These are phyloP conservation scores for Geranium incanum DNA, from an alignment of 441 rosid species.

Conservation along the genomic window DNA sequence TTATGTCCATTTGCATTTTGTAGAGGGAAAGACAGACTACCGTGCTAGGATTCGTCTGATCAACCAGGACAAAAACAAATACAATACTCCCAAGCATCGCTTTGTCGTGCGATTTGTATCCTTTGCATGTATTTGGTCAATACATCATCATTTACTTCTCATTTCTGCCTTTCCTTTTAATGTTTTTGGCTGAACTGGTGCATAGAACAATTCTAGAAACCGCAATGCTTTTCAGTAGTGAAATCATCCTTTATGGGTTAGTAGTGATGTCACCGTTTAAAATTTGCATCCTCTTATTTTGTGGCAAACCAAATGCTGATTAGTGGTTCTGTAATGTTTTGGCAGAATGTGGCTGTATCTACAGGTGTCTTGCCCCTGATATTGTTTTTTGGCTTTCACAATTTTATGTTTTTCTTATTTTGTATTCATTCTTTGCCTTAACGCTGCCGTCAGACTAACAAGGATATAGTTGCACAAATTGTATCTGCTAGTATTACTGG, in stretches of 20 bases:
- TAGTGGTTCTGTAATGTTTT: too few species aligned
- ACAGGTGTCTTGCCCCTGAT: too few species aligned
- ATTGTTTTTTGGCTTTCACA: neutral
- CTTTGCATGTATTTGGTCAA: neutral
- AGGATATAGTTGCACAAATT: neutral
- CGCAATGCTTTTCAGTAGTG: too few species aligned
- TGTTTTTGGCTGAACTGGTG: neutral
- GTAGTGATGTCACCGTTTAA: too few species aligned
- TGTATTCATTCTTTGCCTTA: neutral
- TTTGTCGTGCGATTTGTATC: neutral
- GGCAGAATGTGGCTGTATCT: too few species aligned
- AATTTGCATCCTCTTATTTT: too few species aligned
- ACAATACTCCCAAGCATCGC: too few species aligned
- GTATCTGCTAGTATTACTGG: neutral
- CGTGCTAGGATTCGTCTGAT: neutral
- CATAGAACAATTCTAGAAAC: too few species aligned
- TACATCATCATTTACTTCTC: too few species aligned
- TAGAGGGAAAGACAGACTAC: neutral
- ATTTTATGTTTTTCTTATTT: neutral
- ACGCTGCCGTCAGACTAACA: neutral
- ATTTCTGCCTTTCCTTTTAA: neutral
- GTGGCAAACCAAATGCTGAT: too few species aligned
- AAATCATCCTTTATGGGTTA: too few species aligned
- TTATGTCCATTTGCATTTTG: neutral
- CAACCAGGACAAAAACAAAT: too few species aligned